Percentiles rank a stretch among this genome's conserved stretches.
Conservation (phyloP, 1,284 basidiomycete species). For the Rhodotorula sp. region DNA sequence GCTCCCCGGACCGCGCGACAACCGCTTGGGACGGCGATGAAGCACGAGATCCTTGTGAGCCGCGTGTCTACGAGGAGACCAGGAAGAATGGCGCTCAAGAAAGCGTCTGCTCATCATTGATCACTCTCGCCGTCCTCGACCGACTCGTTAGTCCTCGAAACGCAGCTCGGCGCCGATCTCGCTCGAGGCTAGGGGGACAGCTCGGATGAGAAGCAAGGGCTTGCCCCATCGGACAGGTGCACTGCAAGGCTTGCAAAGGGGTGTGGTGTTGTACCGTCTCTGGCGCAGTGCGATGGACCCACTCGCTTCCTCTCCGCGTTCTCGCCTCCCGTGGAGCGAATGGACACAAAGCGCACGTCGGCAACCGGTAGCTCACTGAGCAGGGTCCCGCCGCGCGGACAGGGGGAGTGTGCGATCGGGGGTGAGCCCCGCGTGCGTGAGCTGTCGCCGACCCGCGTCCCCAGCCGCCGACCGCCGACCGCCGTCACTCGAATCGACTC, state of each 20-base stretch:
- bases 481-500: neutral
- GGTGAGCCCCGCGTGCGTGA: no score
- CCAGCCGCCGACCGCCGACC: no score
- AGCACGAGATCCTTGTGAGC: neutral
- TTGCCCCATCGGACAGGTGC: no score
- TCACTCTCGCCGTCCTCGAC: slow-evolving; percentile 8
- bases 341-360: no score
- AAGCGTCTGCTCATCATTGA: slow-evolving; percentile 53
- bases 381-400: no score
- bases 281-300: neutral
- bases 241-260: no score
- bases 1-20: slow-evolving; percentile 34
- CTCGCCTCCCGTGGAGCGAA: neutral
- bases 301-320: neutral
- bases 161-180: neutral
- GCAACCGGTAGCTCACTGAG: no score
- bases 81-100: slow-evolving; percentile 48
- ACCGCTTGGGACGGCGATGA: neutral
- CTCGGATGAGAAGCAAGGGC: neutral
- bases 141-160: no score
- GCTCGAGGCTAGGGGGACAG: neutral
- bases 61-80: slow-evolving; percentile 51
- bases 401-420: no score
- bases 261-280: neutral
- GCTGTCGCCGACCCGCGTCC: no score